Evolutionary conservation across 805 yeast species (phyloP), one percentile per base, ranked within the genome.

Genomic region (Ogataea polymorpha): DNA sequence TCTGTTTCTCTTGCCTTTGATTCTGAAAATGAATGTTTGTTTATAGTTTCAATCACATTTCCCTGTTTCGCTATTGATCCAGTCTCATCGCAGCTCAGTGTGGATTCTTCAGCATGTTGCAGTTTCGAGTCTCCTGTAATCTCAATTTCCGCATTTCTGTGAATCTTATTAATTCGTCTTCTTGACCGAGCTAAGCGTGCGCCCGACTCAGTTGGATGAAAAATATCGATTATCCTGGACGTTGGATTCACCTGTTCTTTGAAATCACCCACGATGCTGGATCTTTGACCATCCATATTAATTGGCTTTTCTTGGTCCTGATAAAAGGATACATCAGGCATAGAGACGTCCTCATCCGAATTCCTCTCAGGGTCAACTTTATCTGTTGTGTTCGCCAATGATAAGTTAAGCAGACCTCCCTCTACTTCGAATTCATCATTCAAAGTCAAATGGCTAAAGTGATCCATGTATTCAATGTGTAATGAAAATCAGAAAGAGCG

Each of bases 131-230:
- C 21, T 6, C 8, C 21, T 20, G 2, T 7, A 20, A 20, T 4
- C 21, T 20, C 21, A 10, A 20, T 20, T 7, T 20, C 21, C 9
- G 9, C 21, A 20, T 20, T 20, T 6, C 9, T 7, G 10, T 20
- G 7, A 10, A 14, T 16, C 14, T 3, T 35, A 6, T 18, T 6
- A 5, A 12, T 23, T 28, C 6, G 8, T 21, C 17, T 21, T 23
- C 13, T 15, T 21, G 17, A 23, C 14, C 27, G 32, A 20, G 61
- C 61, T 7, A 53, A 18, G 29, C 46, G 48, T 4, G 55, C 55
- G 4, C 60, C 60, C 9, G 51, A 29, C 18, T 32, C 31, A 7
- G 56, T 51, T 6, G 61, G 61, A 26, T 41, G 36, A 15, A 49
- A 20, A 13, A 51, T 27, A 12, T 41, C 27, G 12, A 11, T n/a